These are phyloP conservation scores for Saccharomyces hybrid DNA, from an alignment of 1,139 yeast genomes.

Conservation along the genomic window DNA sequence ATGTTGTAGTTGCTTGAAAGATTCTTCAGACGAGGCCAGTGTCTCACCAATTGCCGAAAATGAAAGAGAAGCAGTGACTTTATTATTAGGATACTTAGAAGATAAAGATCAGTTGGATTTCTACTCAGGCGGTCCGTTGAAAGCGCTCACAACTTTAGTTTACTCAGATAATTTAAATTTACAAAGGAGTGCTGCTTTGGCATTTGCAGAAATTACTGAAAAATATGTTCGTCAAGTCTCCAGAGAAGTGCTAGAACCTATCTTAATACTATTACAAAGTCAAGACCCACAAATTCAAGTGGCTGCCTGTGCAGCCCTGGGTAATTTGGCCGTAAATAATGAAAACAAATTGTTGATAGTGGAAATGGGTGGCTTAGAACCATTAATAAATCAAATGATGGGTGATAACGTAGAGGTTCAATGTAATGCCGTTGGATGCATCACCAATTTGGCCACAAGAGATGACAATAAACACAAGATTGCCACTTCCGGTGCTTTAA, in stretches of 20 bases:
- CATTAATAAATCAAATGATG: slow-evolving; percentile 95
- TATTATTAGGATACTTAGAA: slow-evolving; percentile 79
- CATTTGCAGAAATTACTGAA: slow-evolving; percentile 97
- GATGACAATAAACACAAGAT: slow-evolving; percentile 94
- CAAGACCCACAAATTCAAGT: slow-evolving; percentile 92
- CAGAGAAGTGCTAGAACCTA: slow-evolving; percentile 88
- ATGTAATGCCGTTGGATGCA: slow-evolving; percentile 98
- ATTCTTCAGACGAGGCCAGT: slow-evolving; percentile 43
- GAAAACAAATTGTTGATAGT: slow-evolving; percentile 89
- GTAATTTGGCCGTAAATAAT: slow-evolving; percentile 92
- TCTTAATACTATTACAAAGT: slow-evolving; percentile 75
- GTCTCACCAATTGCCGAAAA: slow-evolving; percentile 92
- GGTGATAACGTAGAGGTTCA: slow-evolving; percentile 95
- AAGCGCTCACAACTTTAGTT: slow-evolving; percentile 86
- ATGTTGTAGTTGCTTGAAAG: slow-evolving; percentile 53
- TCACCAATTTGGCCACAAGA: slow-evolving; percentile 98
- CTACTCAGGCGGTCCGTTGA: slow-evolving; percentile 80
- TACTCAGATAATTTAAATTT: slow-evolving; percentile 91
- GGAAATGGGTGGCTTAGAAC: slow-evolving; percentile 97
- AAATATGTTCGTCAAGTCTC: slow-evolving; percentile 88
- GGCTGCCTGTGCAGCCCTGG: slow-evolving; percentile 98
- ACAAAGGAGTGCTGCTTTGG: slow-evolving; percentile 95
- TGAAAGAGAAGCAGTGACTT: slow-evolving; percentile 92
- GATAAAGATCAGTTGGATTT: slow-evolving; percentile 64
- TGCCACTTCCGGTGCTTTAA: slow-evolving; percentile 94